Evolutionary conservation across 768 basidiomycete species (phyloP).

Genomic region (Suillus clintonianus): DNA sequence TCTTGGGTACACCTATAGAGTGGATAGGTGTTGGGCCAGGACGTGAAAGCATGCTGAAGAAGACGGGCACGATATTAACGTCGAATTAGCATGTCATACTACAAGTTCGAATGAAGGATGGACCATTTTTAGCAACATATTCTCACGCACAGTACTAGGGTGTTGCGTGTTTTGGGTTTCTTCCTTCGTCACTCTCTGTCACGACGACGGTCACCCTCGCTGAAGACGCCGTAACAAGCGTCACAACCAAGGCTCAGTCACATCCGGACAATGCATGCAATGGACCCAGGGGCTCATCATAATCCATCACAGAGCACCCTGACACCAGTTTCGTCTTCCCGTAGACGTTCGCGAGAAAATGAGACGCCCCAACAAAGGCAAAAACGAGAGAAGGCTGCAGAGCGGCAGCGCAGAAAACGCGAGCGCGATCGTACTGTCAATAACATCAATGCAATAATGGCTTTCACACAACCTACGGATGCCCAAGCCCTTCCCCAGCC

Average conservation of each 20-base stretch:
- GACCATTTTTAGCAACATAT: neutral
- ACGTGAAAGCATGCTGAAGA: constrained; percentile 71
- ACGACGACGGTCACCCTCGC: constrained; percentile 9
- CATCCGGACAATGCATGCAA: constrained; percentile 28
- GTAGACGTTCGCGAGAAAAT: constrained; percentile 68
- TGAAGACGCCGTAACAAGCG: constrained; percentile 35
- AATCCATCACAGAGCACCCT: constrained; percentile 33
- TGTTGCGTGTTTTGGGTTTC: constrained; percentile 20
- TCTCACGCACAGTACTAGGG: constrained; percentile 25
- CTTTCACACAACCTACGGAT: constrained; percentile 37
- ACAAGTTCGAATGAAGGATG: neutral
- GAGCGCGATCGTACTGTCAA: constrained; percentile 61
- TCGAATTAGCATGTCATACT: constrained; percentile 21
- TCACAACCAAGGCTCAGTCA: constrained; percentile 27
- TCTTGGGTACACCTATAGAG: constrained; percentile 70
- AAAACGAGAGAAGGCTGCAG: constrained; percentile 86
- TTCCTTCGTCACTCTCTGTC: constrained; percentile 30
- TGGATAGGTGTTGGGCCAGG: constrained; percentile 95
- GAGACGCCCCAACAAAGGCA: constrained; percentile 72
- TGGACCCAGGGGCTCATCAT: constrained; percentile 36
- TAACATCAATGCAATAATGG: constrained; percentile 43
- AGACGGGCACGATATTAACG: constrained; percentile 12
- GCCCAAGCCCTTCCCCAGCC: constrained; percentile 35
- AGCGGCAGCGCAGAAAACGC: constrained; percentile 81
- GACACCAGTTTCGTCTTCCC: constrained; percentile 34